Percentiles rank a stretch among this genome's conserved stretches.
Conservation (phyloP, 2,329 filamentous ascomycete species). For the Colletotrichum karsti region DNA sequence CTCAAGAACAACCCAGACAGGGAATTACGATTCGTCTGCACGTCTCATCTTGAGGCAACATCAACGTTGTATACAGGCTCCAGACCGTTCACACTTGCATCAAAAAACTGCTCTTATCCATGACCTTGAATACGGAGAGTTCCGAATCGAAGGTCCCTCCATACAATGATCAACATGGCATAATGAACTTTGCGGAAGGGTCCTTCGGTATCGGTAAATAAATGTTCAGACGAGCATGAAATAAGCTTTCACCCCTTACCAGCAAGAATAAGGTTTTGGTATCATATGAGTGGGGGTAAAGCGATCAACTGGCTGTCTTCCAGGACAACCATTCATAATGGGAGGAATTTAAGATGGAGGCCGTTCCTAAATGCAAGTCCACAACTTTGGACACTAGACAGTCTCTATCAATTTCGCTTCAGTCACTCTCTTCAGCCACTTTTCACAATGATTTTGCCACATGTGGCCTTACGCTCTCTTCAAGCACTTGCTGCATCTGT, state of each 20-base stretch:
- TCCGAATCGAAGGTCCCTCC: too few relatives aligned
- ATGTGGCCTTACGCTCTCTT: constrained; percentile 1
- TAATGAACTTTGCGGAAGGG: too few relatives aligned
- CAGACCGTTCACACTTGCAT: neutral
- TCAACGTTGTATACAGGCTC: too few relatives aligned
- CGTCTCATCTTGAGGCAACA: constrained; percentile 18
- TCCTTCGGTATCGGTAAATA: too few relatives aligned
- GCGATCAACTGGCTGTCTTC: too few relatives aligned
- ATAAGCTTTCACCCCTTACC: too few relatives aligned
- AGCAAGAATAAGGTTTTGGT: too few relatives aligned
- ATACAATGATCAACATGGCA: too few relatives aligned
- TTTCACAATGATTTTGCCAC: constrained; percentile 9
- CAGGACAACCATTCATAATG: too few relatives aligned
- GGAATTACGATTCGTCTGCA: neutral
- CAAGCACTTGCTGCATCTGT: constrained; percentile 17
- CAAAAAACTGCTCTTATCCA: neutral
- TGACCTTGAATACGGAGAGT: neutral
- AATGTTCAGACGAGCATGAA: too few relatives aligned
- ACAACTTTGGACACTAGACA: neutral
- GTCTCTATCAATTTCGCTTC: neutral
- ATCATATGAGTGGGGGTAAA: too few relatives aligned
- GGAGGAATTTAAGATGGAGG: too few relatives aligned
- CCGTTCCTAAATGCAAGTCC: neutral
- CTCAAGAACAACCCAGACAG: neutral
- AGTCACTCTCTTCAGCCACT: neutral